Evolutionary conservation across 2,329 filamentous ascomycete genomes (phyloP).

Genomic region (Xylaria digitata): DNA sequence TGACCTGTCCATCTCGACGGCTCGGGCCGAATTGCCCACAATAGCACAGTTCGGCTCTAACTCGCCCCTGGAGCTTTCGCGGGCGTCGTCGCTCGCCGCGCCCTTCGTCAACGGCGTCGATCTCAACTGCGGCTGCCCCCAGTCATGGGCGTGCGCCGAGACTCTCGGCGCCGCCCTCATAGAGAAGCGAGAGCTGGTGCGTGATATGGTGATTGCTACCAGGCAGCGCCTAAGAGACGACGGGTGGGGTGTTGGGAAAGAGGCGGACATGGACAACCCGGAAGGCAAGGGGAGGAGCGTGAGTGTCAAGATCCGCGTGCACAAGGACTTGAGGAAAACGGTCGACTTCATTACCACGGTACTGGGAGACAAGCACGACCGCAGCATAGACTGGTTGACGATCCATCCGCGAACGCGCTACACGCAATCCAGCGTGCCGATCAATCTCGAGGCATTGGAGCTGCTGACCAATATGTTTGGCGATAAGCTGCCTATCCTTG

Average conservation of each 20-base stretch:
- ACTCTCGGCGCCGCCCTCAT: conserved; percentile 76
- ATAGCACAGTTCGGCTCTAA: conserved; percentile 76
- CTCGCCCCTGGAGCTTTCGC: conserved; percentile 68
- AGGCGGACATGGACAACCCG: conserved; percentile 44
- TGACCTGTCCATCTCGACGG: conserved; percentile 71
- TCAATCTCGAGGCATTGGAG: conserved; percentile 70
- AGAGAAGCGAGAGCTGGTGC: conserved; percentile 72
- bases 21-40: conserved; percentile 63
- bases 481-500: conserved; percentile 68
- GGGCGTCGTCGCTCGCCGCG: conserved; percentile 70
- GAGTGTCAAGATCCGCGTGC: conserved; percentile 77
- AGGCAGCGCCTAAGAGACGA: conserved; percentile 62
- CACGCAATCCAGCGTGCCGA: conserved; percentile 71
- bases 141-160: conserved; percentile 77
- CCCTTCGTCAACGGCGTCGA: conserved; percentile 74
- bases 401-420: conserved; percentile 73
- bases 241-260: conserved; percentile 62
- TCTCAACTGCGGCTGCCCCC: conserved; percentile 79
- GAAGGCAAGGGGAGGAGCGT: conserved; percentile 63
- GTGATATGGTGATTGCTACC: conserved; percentile 71
- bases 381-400: conserved; percentile 74
- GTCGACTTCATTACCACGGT: conserved; percentile 73
- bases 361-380: conserved; percentile 61
- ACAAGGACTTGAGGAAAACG: conserved; percentile 70
- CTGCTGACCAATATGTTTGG: conserved; percentile 65